Evolutionary conservation across 225 moss, liverwort and hornwort genomes (phyloP).

Genomic region (Pseudoscleropodium purum): DNA sequence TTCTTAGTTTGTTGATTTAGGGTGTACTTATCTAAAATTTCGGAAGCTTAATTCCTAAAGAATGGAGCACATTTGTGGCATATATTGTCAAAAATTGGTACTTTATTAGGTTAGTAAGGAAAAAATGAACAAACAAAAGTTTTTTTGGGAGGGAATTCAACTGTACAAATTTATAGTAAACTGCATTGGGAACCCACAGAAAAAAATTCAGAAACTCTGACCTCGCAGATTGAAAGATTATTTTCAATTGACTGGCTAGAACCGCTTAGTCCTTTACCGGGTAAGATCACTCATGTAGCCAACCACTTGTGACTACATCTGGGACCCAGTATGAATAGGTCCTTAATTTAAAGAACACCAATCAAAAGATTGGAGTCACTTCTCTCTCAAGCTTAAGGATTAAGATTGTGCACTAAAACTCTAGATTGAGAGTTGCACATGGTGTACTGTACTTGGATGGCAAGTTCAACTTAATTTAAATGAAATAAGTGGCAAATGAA

Average conservation of each 20-base stretch:
- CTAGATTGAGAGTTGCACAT: neutral
- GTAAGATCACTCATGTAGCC: neutral
- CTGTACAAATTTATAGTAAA: neutral
- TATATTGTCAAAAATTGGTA: too few relatives aligned
- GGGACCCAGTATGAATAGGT: neutral
- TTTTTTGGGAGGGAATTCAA: too few relatives aligned
- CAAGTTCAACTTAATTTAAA: too few relatives aligned
- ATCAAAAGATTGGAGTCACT: neutral
- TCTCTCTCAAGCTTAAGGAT: neutral
- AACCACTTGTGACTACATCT: neutral
- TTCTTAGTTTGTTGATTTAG: neutral
- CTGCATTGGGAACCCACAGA: neutral
- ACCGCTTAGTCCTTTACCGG: rapidly evolving
- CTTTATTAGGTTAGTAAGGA: neutral
- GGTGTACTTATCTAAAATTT: neutral
- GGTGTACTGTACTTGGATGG: neutral
- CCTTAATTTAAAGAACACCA: neutral
- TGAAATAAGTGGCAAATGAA: neutral
- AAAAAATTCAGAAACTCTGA: neutral
- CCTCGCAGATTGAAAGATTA: neutral
- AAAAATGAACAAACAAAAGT: too few relatives aligned
- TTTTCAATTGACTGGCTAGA: rapidly evolving
- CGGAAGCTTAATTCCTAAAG: rapidly evolving
- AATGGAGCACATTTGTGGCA: rapidly evolving
- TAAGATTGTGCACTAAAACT: neutral